Conservation (phyloP, 148 eudicot genomes). For the Rhododendron williamsianum region DNA sequence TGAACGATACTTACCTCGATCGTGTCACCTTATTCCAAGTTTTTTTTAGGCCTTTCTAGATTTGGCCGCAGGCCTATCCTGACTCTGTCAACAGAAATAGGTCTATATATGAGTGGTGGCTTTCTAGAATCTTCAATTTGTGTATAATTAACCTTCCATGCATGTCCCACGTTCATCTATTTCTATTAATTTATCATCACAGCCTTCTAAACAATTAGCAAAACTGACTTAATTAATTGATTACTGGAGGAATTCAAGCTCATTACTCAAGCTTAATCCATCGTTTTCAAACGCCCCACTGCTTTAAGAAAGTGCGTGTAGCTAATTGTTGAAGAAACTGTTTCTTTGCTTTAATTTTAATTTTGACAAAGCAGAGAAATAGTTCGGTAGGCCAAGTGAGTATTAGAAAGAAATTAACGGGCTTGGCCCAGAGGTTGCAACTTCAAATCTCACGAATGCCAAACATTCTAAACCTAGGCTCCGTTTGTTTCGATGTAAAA, state of each 20-base stretch:
- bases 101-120: not conserved
- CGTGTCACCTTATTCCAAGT: not conserved
- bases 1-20: too few species aligned
- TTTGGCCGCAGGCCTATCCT: too few species aligned
- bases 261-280: slow-evolving; percentile 11
- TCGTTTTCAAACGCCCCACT: not conserved
- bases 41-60: too few species aligned
- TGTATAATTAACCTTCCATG: not conserved
- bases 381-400: not conserved
- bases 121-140: too few species aligned
- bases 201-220: not conserved
- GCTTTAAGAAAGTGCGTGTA: not conserved
- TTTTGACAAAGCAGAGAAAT: not conserved
- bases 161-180: not conserved
- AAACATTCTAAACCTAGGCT: too few species aligned
- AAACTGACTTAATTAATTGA: not conserved
- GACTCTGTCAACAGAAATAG: not conserved
- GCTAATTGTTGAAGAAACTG: not conserved
- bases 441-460: not conserved
- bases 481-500: too few species aligned
- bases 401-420: too few species aligned
- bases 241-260: not conserved
- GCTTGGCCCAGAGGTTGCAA: not conserved
- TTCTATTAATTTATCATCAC: too few species aligned
- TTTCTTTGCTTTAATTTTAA: not conserved